These are phyloP conservation scores for Torulaspora delbrueckii DNA, from an alignment of 805 yeast species.

Conservation along the genomic window DNA sequence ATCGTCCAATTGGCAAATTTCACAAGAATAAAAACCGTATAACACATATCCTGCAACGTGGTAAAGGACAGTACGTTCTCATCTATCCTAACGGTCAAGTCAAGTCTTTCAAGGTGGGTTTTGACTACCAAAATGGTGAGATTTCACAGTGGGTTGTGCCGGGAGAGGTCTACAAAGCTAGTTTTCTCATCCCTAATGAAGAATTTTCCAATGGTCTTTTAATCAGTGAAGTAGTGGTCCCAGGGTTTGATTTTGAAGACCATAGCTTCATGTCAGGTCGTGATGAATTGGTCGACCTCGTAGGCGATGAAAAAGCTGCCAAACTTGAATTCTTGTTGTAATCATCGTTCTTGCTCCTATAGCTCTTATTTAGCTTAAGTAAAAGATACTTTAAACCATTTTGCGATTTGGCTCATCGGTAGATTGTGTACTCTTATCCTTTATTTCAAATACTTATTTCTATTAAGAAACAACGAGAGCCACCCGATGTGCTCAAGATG, in stretches of 20 bases:
- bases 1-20: constrained; percentile 47
- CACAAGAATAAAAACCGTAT: constrained; percentile 50
- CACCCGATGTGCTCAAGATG: constrained; percentile 1
- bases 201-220: constrained; percentile 40
- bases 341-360: neutral
- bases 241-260: constrained; percentile 56
- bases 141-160: constrained; percentile 61
- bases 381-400: neutral
- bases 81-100: constrained; percentile 48
- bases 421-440: neutral
- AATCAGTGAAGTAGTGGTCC: constrained; percentile 56
- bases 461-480: neutral
- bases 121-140: constrained; percentile 44
- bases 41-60: constrained; percentile 51
- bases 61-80: constrained; percentile 52
- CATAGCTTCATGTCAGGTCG: constrained; percentile 41
- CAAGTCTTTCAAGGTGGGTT: constrained; percentile 50
- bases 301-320: constrained; percentile 38
- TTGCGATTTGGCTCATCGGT: neutral
- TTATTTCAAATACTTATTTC: neutral
- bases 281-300: constrained; percentile 33
- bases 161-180: constrained; percentile 54
- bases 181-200: constrained; percentile 42
- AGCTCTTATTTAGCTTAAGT: neutral
- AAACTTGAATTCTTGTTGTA: constrained; percentile 37